Percentiles rank a stretch among this genome's conserved stretches.
phyloP scores from a whole-genome alignment of 805 yeast genomes.

The Saccharomycopsis guyanensis region DNA sequence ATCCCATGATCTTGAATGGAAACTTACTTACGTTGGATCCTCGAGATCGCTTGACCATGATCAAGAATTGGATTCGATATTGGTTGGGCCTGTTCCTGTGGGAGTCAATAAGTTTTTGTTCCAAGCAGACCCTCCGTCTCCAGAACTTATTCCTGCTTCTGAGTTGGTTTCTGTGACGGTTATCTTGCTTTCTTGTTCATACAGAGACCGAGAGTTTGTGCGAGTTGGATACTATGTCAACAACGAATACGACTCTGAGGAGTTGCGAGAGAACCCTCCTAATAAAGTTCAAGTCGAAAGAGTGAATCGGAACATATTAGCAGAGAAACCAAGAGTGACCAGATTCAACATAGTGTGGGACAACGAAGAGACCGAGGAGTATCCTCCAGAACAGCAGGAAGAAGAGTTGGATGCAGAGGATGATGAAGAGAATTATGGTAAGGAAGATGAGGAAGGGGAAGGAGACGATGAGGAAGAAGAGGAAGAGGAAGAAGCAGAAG shows the following conservation, averaged over 20 bases:
- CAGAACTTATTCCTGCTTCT: slow-evolving; percentile 91
- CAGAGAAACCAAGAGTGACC: slow-evolving; percentile 97
- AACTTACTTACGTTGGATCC: slow-evolving; percentile 92
- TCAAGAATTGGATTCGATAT: slow-evolving; percentile 88
- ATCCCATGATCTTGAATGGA: slow-evolving; percentile 87
- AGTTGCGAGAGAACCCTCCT: slow-evolving; percentile 89
- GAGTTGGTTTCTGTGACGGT: slow-evolving; percentile 95
- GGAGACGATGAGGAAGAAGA: slow-evolving; percentile 43
- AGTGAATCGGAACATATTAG: slow-evolving; percentile 87
- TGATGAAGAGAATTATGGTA: slow-evolving; percentile 51
- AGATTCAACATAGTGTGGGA: slow-evolving; percentile 97
- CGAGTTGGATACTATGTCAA: slow-evolving; percentile 97
- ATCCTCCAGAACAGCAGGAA: slow-evolving; percentile 69
- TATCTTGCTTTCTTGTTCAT: slow-evolving; percentile 84
- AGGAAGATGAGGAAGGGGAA: slow-evolving; percentile 39
- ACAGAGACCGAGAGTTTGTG: slow-evolving; percentile 89
- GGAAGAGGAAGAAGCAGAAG: slow-evolving; percentile 36
- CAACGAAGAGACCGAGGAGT: slow-evolving; percentile 60
- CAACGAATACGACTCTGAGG: slow-evolving; percentile 93
- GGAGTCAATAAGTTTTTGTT: slow-evolving; percentile 91
- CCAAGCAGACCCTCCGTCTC: slow-evolving; percentile 94
- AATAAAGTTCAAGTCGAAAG: slow-evolving; percentile 88
- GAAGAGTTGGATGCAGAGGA: slow-evolving; percentile 61
- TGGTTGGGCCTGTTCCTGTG: slow-evolving; percentile 99
- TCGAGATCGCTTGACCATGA: slow-evolving; percentile 92